Evolutionary conservation across 768 basidiomycete species (phyloP), one percentile per base, ranked within the genome.

Genomic region (Agaricus blazei): DNA sequence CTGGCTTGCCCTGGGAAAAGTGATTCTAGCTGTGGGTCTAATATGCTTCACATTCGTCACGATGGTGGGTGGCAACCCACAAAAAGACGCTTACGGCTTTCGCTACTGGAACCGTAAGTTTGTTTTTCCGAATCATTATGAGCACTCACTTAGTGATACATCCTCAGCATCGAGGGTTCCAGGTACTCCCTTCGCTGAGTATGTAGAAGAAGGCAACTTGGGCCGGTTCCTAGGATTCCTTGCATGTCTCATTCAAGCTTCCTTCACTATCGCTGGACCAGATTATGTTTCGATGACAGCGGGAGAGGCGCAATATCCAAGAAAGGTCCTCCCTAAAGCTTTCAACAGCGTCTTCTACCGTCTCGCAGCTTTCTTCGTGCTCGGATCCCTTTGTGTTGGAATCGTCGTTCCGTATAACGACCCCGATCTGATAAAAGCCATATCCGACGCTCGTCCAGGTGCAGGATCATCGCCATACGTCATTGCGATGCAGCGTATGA

Each of bases 391-490:
- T 55, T 81, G 85, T 63, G 76, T 87, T 45, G 90, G 90, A 44
- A 84, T 91, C 72, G 78, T 93, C 44, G 84, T 93, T 26, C 87
- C 88, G 1, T 90, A 83, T 63, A 79, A 83, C 59, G 85, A 91
- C 63, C 72, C 76, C 1, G 62, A 74, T 45, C 73, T 91, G 29
- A 70, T 84, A 37, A 62, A 66, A 46, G 80, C 77, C 0, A 64
- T 80, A 19, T 82, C 81, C 1, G 77, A 80, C 48, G 88, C 90
- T 0, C 70, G 68, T 37, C 76, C 79, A 0, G 78, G 77, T 19
- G 78, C 78, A 36, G 83, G 84, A 2, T 72, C 86, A 27, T 89
- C 87, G 7, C 91, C 92, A 0, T 95, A 92, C 70, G 90, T 93
- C 43, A 87, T 93, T 57, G 90, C 90, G 14, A 90, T 94, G 77